Percentiles rank a stretch among this genome's conserved stretches.
Conservation (phyloP, 2,329 filamentous ascomycete genomes). For the Eutypa lata region DNA sequence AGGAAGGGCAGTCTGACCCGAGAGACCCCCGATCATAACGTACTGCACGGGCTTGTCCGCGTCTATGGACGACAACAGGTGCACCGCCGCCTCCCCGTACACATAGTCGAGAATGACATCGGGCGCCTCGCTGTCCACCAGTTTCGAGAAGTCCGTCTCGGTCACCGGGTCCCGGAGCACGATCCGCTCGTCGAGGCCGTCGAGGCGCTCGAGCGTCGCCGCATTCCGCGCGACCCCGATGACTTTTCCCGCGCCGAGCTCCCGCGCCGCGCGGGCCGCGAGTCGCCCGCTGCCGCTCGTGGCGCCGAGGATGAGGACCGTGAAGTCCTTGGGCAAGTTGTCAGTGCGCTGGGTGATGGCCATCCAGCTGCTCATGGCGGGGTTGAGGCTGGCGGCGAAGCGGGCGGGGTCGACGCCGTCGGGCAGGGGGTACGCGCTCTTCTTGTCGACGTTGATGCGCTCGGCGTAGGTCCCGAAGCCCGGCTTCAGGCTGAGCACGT, state of each 20-base stretch:
- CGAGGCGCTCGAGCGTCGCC: conserved; percentile 32
- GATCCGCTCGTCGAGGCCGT: conserved; percentile 37
- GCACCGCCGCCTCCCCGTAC: conserved; percentile 43
- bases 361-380: conserved; percentile 57
- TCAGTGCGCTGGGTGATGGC: conserved; percentile 37
- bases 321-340: conserved; percentile 39
- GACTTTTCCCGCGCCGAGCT: conserved; percentile 27
- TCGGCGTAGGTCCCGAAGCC: conserved; percentile 41
- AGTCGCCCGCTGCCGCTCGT: too few relatives aligned
- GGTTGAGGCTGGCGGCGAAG: conserved; percentile 53
- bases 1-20: conserved; percentile 27
- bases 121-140: conserved; percentile 33
- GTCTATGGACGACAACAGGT: conserved; percentile 39
- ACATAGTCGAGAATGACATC: conserved; percentile 58
- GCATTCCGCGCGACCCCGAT: conserved; percentile 50
- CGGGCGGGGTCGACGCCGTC: conserved; percentile 42
- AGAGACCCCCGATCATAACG: conserved; percentile 46
- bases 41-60: conserved; percentile 45
- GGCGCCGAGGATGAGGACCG: conserved; percentile 49
- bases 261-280: too few relatives aligned
- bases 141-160: conserved; percentile 43
- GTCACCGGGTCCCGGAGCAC: conserved; percentile 36
- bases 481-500: conserved; percentile 38
- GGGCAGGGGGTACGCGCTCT: conserved; percentile 37
- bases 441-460: conserved; percentile 42